Percentiles rank a stretch among this genome's conserved stretches.
phyloP scores from a whole-genome alignment of 1,139 yeast genomes.

The Hemisphaericaspora xylanilytica region DNA sequence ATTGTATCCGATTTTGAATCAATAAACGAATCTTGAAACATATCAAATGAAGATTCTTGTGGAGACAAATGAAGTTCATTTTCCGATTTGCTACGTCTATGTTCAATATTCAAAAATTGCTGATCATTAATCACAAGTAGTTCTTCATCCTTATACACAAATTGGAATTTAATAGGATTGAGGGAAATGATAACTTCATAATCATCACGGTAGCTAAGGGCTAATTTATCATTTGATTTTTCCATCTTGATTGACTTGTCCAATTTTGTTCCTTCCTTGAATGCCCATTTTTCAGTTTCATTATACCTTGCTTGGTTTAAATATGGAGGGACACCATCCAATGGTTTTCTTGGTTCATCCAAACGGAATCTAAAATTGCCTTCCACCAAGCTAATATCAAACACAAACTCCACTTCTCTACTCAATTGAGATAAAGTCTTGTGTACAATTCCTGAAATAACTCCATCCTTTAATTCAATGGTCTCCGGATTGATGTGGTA shows the following conservation, averaged over 20 bases:
- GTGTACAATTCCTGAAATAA: constrained; percentile 38
- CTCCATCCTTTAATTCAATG: constrained; percentile 19
- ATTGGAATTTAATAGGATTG: constrained; percentile 52
- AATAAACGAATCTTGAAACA: constrained; percentile 58
- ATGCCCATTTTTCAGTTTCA: constrained; percentile 60
- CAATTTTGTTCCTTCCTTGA: constrained; percentile 5
- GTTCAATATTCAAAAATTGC: constrained; percentile 74
- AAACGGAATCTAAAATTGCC: constrained; percentile 30
- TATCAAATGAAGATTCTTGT: constrained; percentile 56
- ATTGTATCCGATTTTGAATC: constrained; percentile 60
- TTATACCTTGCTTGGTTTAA: constrained; percentile 50
- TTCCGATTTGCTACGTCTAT: constrained; percentile 50
- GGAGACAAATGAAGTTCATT: constrained; percentile 43
- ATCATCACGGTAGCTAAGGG: constrained; percentile 42
- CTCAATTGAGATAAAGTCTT: constrained; percentile 35
- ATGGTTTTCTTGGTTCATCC: constrained; percentile 47
- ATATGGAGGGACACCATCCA: constrained; percentile 18
- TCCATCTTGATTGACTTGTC: neutral
- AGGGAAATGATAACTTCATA: constrained; percentile 40
- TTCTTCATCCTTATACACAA: constrained; percentile 42
- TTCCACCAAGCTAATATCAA: constrained; percentile 53
- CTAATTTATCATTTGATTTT: constrained; percentile 20
- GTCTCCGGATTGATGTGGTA: constrained; percentile 50
- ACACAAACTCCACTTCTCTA: constrained; percentile 41
- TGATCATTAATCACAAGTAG: constrained; percentile 67